Evolutionary conservation across 2,329 filamentous ascomycete genomes (phyloP), one percentile per base, ranked within the genome.

Genomic region (Neofusicoccum kwambonambiense): DNA sequence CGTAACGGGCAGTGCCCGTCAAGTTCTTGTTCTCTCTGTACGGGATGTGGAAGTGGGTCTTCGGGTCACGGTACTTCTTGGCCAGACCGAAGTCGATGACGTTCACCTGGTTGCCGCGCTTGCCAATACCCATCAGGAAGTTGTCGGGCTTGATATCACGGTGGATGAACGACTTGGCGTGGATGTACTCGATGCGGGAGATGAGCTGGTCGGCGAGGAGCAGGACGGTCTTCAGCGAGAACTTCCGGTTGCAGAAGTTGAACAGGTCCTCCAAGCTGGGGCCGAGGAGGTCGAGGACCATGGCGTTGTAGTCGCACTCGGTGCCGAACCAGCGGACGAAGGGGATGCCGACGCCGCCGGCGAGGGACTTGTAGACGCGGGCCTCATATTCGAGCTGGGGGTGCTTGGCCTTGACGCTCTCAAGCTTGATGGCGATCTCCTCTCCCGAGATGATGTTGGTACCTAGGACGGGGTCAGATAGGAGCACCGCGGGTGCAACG

Each of bases 11-110:
- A 74, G 95, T 99, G 79, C 95, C 95, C 63, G 95, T 99, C 81
- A 99, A 84, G 87, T 98, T 98, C 91, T 99, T 98, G 90, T 98
- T 98, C 92, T 98, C 95, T 83, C 95, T 90, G 86, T 99, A 98
- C 52, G 95, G 95, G 68, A 98, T 99, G 82, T 99, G 95, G 85
- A 98, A 98, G 83, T 98, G 94, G 66, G 95, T 98, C 90, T 99
- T 99, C 67, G 95, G 95, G 85, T 98, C 95, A 71, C 95, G 91
- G 85, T 98, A 99, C 85, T 98, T 98, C 90, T 98, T 99, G 77
- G 95, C 95, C 70, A 99, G 85, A 85, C 95, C 95, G 74, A 99
- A 99, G 81, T 98, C 95, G 73, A 99, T 98, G 57, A 98, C 94
- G 73, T 98, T 98, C 85, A 99, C 94, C 84, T 98, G 94, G 83